phyloP scores from a whole-genome alignment of 2,329 filamentous ascomycete genomes.

The Neofusicoccum laricinum region DNA sequence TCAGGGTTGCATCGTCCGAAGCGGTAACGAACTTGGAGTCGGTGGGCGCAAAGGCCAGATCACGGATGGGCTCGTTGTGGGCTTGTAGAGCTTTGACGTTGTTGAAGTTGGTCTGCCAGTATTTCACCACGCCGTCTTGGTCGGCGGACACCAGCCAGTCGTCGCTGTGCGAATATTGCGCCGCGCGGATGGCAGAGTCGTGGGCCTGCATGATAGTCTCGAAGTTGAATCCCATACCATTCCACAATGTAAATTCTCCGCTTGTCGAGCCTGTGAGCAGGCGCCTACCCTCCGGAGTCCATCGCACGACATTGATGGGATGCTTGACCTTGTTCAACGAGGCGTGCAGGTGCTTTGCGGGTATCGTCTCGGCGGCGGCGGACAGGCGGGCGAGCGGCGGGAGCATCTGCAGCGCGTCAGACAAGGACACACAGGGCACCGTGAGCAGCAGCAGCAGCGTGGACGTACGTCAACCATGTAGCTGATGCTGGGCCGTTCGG shows the following conservation, averaged over 20 bases:
- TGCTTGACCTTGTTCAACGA: slow-evolving; percentile 98
- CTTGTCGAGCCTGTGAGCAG: slow-evolving; percentile 92
- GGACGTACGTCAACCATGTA: slow-evolving; percentile 80
- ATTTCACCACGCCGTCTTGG: slow-evolving; percentile 93
- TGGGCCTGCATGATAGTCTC: slow-evolving; percentile 99
- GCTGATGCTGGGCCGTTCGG: slow-evolving; percentile 80
- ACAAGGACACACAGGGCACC: neutral
- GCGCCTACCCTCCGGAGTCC: slow-evolving; percentile 93
- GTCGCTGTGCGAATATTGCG: slow-evolving; percentile 89
- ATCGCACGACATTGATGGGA: slow-evolving; percentile 92
- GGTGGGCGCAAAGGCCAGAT: slow-evolving; percentile 88
- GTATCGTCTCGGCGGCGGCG: slow-evolving; percentile 79
- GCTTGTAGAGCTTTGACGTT: slow-evolving; percentile 94
- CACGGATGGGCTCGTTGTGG: slow-evolving; percentile 84
- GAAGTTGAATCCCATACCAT: slow-evolving; percentile 98
- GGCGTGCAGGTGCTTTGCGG: slow-evolving; percentile 94
- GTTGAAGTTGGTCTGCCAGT: slow-evolving; percentile 99
- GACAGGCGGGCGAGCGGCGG: slow-evolving; percentile 74
- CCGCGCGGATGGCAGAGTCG: slow-evolving; percentile 77
- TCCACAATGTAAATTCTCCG: slow-evolving; percentile 98
- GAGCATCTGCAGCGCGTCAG: slow-evolving; percentile 62
- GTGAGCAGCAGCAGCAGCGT: neutral
- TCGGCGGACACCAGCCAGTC: slow-evolving; percentile 97
- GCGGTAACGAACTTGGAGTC: slow-evolving; percentile 96
- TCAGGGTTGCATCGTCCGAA: slow-evolving; percentile 87